These are phyloP conservation scores for Fremontodendron californicum DNA, from an alignment of 345 rosid species.

Conservation along the genomic window DNA sequence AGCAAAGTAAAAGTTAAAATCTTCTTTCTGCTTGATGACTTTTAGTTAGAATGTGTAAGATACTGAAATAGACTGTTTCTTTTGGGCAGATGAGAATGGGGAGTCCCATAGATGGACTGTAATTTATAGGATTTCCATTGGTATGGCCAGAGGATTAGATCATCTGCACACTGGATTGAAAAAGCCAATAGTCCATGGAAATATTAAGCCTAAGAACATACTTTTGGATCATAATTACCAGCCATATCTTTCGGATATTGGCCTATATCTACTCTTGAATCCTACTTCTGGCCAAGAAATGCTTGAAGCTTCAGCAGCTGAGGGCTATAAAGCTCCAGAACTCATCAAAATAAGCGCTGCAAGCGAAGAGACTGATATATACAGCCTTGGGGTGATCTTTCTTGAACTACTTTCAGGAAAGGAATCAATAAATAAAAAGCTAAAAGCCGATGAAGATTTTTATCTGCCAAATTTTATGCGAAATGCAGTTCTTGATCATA, in stretches of 20 bases:
- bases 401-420: conserved; percentile 77
- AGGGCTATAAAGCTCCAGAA: conserved; percentile 92
- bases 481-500: conserved; percentile 56
- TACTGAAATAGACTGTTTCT: neutral
- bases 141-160: conserved; percentile 66
- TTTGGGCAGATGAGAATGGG: conserved; percentile 39
- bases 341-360: conserved; percentile 76
- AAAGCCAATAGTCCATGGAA: conserved; percentile 68
- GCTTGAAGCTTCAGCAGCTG: conserved; percentile 67
- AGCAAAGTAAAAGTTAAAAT: neutral
- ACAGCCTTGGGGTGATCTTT: conserved; percentile 69
- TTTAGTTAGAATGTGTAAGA: neutral
- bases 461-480: conserved; percentile 60
- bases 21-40: neutral
- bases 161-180: conserved; percentile 66
- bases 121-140: conserved; percentile 50
- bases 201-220: conserved; percentile 78
- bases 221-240: conserved; percentile 47
- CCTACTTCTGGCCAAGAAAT: conserved; percentile 62
- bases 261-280: conserved; percentile 63
- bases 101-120: conserved; percentile 56
- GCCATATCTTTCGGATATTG: conserved; percentile 64
- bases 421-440: conserved; percentile 57
- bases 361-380: conserved; percentile 65
- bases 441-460: conserved; percentile 52